These are phyloP conservation scores for Pterocarpus santalinus DNA, from an alignment of 306 rosid species.

Conservation along the genomic window DNA sequence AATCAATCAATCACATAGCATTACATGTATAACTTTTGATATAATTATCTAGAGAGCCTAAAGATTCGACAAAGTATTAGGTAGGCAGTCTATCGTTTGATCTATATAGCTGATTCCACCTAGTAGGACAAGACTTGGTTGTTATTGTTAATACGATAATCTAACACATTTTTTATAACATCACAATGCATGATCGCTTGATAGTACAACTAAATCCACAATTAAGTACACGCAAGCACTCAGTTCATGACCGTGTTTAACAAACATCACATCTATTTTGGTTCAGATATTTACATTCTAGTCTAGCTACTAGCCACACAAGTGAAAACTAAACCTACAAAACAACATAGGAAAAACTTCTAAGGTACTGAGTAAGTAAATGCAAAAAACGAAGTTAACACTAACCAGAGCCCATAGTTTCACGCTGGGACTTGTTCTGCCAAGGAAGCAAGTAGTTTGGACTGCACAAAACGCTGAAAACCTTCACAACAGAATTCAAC, in stretches of 20 bases:
- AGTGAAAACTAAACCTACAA: background rate
- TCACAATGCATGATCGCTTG: background rate
- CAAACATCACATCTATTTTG: background rate
- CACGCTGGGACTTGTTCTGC: conserved; percentile 97
- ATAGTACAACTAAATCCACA: background rate
- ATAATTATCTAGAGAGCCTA: too few species aligned
- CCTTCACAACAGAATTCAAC: conserved; percentile 86
- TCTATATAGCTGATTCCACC: too few species aligned
- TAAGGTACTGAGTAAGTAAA: background rate
- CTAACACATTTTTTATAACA: background rate
- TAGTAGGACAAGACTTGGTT: too few species aligned
- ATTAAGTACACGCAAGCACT: background rate
- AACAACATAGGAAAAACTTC: background rate
- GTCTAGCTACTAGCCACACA: background rate
- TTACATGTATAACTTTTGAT: too few species aligned
- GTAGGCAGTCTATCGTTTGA: too few species aligned
- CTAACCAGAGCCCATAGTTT: conserved; percentile 87
- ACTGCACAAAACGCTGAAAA: conserved; percentile 85
- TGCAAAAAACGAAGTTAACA: background rate
- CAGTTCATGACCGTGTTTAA: background rate
- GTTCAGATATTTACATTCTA: background rate
- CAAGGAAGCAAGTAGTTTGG: conserved; percentile 90
- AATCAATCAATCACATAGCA: too few species aligned
- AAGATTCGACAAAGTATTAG: too few species aligned
- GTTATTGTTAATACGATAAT: background rate